These are phyloP conservation scores for Eremothecium cymbalariae DNA, from an alignment of 1,139 yeast species.

Conservation along the genomic window DNA sequence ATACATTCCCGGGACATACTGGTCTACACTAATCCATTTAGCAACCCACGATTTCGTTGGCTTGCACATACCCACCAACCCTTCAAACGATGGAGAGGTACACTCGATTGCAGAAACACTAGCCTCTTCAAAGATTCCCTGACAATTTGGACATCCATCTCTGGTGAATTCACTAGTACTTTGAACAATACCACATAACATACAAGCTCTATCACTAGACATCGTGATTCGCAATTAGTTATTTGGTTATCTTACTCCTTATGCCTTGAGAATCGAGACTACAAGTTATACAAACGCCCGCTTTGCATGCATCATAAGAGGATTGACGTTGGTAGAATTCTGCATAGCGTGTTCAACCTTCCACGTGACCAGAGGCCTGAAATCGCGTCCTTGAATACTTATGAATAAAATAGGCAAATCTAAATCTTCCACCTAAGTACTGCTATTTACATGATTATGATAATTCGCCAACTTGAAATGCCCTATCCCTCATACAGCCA, in stretches of 20 bases:
- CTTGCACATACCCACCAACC: conserved; percentile 83
- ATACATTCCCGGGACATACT: conserved; percentile 81
- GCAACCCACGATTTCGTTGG: conserved; percentile 94
- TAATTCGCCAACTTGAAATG: too few relatives aligned
- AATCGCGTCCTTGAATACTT: too few relatives aligned
- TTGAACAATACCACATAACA: conserved; percentile 92
- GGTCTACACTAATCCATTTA: conserved; percentile 88
- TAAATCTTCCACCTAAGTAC: too few relatives aligned
- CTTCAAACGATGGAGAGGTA: conserved; percentile 95
- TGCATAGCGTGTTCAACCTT: conserved; percentile 1
- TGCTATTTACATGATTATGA: too few relatives aligned
- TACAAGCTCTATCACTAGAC: conserved; percentile 75
- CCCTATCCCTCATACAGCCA: too few relatives aligned
- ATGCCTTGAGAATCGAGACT: not conserved
- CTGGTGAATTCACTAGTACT: conserved; percentile 51
- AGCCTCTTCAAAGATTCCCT: conserved; percentile 68
- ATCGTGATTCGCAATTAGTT: not conserved
- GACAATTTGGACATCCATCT: conserved; percentile 97
- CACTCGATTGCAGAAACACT: conserved; percentile 86
- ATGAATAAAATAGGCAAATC: too few relatives aligned
- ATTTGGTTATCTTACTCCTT: not conserved
- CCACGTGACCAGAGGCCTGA: too few relatives aligned
- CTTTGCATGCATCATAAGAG: too few relatives aligned
- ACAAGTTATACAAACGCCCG: not conserved
- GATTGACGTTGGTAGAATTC: not conserved